Evolutionary conservation across 2,329 filamentous ascomycete genomes (phyloP).

Genomic region (Ophiognomonia clavigignenti-juglandacearum): DNA sequence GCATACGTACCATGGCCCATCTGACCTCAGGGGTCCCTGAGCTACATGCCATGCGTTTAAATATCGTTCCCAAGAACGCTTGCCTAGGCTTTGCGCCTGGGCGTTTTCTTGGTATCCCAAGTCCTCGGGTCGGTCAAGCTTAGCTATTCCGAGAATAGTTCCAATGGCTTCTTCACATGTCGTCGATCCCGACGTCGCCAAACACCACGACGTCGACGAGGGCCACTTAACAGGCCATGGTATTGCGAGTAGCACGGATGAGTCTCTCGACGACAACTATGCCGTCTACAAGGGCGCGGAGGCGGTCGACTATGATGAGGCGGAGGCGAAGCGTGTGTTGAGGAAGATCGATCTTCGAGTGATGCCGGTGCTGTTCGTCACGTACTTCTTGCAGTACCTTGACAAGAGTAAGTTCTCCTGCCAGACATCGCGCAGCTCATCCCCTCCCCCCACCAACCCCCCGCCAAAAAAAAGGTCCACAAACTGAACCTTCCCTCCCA

Average conservation of each 20-base stretch:
- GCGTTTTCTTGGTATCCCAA: no score
- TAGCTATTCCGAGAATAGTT: neutral
- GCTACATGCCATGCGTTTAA: neutral
- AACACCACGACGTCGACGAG: neutral
- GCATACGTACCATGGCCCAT: neutral
- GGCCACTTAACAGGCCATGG: neutral
- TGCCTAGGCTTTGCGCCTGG: neutral
- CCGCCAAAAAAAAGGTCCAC: neutral
- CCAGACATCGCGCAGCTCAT: neutral
- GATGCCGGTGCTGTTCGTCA: slow-evolving; percentile 26
- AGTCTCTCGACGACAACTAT: slow-evolving; percentile 28
- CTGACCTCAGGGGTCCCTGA: neutral
- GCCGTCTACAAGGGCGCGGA: slow-evolving; percentile 23
- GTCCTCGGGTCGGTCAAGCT: neutral
- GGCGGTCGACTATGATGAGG: slow-evolving; percentile 20
- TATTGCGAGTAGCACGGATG: slow-evolving; percentile 18
- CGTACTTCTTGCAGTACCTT: slow-evolving; percentile 29
- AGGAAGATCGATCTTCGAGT: slow-evolving; percentile 28
- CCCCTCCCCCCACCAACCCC: neutral
- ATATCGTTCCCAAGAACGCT: neutral
- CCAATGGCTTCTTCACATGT: slow-evolving; percentile 4
- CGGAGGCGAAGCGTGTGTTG: slow-evolving; percentile 25
- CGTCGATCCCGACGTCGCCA: slow-evolving; percentile 6
- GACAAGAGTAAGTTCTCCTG: slow-evolving; percentile 25
- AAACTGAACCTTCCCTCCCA: neutral